Evolutionary conservation across 352 stramenopile species (phyloP).

Genomic region (Phytophthora cryptogea): DNA sequence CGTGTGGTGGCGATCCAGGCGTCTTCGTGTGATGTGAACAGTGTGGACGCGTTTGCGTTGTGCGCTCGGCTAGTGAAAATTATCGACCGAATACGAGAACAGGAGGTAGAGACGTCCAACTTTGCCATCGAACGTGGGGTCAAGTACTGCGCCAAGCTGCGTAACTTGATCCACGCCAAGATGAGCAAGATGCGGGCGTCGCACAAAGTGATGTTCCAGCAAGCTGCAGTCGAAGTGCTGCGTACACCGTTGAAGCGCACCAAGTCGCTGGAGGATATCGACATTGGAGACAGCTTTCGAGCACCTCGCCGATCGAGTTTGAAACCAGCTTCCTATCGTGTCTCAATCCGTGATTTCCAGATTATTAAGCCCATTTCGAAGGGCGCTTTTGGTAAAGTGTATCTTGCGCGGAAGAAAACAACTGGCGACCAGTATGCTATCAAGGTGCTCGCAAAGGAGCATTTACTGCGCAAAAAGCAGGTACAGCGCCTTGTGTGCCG

Average conservation of each 20-base stretch:
- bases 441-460: constrained; percentile 90
- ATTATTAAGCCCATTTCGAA: constrained; percentile 92
- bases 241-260: constrained; percentile 68
- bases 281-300: constrained; percentile 33
- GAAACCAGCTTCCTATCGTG: constrained; percentile 50
- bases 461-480: constrained; percentile 90
- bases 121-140: constrained; percentile 51
- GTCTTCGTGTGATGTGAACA: constrained; percentile 71
- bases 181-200: constrained; percentile 88
- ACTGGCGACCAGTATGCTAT: constrained; percentile 91
- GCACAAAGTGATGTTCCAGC: constrained; percentile 81
- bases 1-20: constrained; percentile 72
- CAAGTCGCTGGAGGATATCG: constrained; percentile 75
- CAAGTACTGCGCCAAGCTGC: constrained; percentile 66
- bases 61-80: constrained; percentile 83
- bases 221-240: constrained; percentile 41
- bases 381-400: constrained; percentile 90
- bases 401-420: constrained; percentile 84
- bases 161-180: constrained; percentile 82
- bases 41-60: constrained; percentile 76
- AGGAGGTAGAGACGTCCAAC: constrained; percentile 52
- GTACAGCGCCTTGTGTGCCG: constrained; percentile 31
- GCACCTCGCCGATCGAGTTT: constrained; percentile 21
- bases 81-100: constrained; percentile 65
- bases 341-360: constrained; percentile 86